Evolutionary conservation across 108 stramenopile genomes (phyloP), one percentile per base, ranked within the genome.

Genomic region (Licmophora abbreviata): DNA sequence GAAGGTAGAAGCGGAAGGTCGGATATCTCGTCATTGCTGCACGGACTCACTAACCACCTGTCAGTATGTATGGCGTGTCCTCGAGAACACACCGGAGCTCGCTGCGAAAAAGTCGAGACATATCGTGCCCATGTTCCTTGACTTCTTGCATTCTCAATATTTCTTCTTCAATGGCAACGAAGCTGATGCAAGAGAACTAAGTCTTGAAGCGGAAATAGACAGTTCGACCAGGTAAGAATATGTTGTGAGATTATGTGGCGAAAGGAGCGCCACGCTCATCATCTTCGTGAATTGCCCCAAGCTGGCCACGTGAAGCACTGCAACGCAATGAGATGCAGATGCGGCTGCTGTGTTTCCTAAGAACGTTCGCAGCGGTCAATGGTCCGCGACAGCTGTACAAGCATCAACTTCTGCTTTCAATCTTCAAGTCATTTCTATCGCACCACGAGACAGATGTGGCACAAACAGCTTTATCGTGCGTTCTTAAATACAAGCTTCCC

Each of bases 321-420:
- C 51, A 64, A 29, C 58, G 61, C 5, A 74, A 51, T 35, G 43
- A 59, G 21, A 8, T 84, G 48, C 74, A 79, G 24, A 74, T 52
- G 47, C 62, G 74, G 36, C 63, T 88, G 26, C 59, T 60, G 26
- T 63, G 52, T 29, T 78, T 92, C 45, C 62, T 93, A 20, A 81
- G 70, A 71, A 67, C 78, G 42, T 88, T 93, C 45, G 63, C 77
- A 27, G 72, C 68, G 8, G 73, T 90, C 12, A 80, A 79, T 30
- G 85, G 85, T 10, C 82, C 81, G 2, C 64, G 83, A 34, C 92
- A 93, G 60, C 69, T 93, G 18, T 55, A 73, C 51, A 66, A 83
- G 40, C 78, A 84, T 44, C 33, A 63, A 38, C 27, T 72, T 12
- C 69, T 89, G 3, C 61, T 75, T 3, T 46, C 60, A 29, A 54